Percentiles rank a stretch among this genome's conserved stretches.
Evolutionary conservation across 176 grass and related monocot species (phyloP).

Genomic region (Miscanthus lutarioriparius): DNA sequence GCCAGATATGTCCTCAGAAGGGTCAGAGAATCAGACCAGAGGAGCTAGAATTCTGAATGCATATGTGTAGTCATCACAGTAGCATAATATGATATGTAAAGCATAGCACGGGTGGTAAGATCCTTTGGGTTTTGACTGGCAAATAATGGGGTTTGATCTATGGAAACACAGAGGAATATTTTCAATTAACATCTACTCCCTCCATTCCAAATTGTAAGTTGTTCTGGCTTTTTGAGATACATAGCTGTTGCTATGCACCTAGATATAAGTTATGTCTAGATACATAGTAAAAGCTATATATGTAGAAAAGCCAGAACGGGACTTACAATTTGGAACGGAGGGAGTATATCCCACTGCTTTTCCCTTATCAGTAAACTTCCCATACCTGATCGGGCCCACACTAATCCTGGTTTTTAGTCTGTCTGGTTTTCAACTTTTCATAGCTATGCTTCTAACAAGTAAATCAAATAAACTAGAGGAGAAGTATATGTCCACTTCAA

Average conservation of each 20-base stretch:
- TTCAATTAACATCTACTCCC: neutral
- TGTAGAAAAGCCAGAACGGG: too few relatives aligned
- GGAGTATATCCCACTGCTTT: neutral
- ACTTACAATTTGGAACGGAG: too few relatives aligned
- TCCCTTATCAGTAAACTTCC: neutral
- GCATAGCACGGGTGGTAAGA: neutral
- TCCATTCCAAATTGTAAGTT: too few relatives aligned
- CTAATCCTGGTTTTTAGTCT: neutral
- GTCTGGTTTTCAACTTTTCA: neutral
- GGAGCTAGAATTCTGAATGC: conserved; percentile 21
- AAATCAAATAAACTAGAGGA: neutral
- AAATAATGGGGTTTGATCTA: neutral
- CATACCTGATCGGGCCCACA: neutral
- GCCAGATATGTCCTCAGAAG: neutral
- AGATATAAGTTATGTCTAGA: too few relatives aligned
- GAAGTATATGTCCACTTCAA: neutral
- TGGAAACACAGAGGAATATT: neutral
- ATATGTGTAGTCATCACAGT: neutral
- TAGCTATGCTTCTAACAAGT: neutral
- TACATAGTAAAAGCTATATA: too few relatives aligned
- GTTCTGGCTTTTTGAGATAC: too few relatives aligned
- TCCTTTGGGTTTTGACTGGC: neutral
- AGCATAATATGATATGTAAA: neutral
- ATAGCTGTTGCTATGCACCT: too few relatives aligned
- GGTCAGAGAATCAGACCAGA: conserved; percentile 1